Conservation (phyloP, 345 rosid genomes). For the Crucihimalaya himalaica region DNA sequence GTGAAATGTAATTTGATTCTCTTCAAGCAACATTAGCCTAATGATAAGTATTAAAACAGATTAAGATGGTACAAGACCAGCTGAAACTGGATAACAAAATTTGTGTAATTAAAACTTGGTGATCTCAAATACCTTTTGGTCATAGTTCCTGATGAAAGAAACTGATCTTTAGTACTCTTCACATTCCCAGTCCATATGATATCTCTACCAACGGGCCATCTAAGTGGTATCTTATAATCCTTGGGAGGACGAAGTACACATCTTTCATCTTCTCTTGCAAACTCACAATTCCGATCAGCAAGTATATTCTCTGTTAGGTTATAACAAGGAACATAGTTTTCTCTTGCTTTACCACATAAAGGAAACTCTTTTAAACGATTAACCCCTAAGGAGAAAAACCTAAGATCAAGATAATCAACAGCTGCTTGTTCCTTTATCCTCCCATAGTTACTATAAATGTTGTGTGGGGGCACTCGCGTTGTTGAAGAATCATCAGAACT, state of each 20-base stretch:
- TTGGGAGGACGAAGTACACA: slow-evolving; percentile 85
- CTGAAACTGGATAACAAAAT: slow-evolving; percentile 17
- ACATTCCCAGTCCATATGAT: slow-evolving; percentile 92
- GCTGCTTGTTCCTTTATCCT: slow-evolving; percentile 83
- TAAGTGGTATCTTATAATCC: slow-evolving; percentile 81
- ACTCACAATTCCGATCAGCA: slow-evolving; percentile 78
- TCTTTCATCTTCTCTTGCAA: slow-evolving; percentile 43
- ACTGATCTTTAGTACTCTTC: slow-evolving; percentile 85
- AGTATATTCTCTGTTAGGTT: slow-evolving; percentile 62
- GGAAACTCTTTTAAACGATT: slow-evolving; percentile 52
- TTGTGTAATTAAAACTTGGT: neutral
- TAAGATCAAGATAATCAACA: slow-evolving; percentile 72
- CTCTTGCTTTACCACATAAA: slow-evolving; percentile 83
- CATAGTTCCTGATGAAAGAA: slow-evolving; percentile 92
- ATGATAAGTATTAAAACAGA: slow-evolving; percentile 10
- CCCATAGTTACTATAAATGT: slow-evolving; percentile 63
- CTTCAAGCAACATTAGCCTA: slow-evolving; percentile 91
- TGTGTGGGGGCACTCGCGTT: slow-evolving; percentile 34
- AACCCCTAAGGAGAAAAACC: slow-evolving; percentile 56
- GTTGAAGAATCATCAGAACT: slow-evolving; percentile 48
- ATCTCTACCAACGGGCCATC: slow-evolving; percentile 90
- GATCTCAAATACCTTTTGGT: slow-evolving; percentile 66
- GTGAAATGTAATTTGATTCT: slow-evolving; percentile 93
- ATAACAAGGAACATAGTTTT: slow-evolving; percentile 84
- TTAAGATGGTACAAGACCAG: slow-evolving; percentile 6